Evolutionary conservation across 2,329 filamentous ascomycete species (phyloP).

Genomic region (Cryphonectria radicalis): DNA sequence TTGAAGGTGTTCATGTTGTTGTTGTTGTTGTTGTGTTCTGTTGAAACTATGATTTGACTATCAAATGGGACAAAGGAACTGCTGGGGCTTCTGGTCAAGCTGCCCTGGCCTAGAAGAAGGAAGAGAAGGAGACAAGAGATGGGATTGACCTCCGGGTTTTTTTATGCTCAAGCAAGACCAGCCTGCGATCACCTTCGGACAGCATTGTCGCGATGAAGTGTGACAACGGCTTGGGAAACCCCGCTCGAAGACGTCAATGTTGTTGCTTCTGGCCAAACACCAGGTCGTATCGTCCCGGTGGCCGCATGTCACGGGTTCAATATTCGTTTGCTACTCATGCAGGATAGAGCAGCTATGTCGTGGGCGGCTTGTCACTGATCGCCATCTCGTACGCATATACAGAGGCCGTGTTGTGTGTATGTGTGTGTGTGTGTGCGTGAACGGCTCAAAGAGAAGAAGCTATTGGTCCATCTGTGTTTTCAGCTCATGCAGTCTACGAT

Average conservation of each 20-base stretch:
- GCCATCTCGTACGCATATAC: not conserved
- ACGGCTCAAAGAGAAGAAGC: too few species aligned
- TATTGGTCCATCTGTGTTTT: not conserved
- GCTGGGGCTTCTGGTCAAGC: not conserved
- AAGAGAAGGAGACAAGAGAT: not conserved
- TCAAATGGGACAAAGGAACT: not conserved
- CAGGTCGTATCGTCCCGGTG: not conserved
- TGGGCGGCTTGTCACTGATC: not conserved
- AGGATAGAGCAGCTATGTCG: not conserved
- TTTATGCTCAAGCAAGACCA: not conserved
- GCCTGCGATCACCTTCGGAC: not conserved
- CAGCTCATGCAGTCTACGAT: not conserved
- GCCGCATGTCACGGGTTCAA: not conserved
- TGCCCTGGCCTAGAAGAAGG: not conserved
- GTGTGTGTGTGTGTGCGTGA: not conserved
- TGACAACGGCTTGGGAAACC: not conserved
- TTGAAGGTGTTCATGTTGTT: conserved; percentile 18
- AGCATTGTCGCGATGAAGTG: not conserved
- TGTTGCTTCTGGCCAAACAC: not conserved
- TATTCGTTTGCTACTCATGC: not conserved
- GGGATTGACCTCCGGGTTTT: not conserved
- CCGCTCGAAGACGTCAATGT: not conserved
- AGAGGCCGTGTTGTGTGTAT: not conserved
- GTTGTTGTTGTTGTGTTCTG: not conserved
- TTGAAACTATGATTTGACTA: not conserved